Base-by-base conservation (phyloP, 352 stramenopile species). In the Pythium brachiatum region DNA sequence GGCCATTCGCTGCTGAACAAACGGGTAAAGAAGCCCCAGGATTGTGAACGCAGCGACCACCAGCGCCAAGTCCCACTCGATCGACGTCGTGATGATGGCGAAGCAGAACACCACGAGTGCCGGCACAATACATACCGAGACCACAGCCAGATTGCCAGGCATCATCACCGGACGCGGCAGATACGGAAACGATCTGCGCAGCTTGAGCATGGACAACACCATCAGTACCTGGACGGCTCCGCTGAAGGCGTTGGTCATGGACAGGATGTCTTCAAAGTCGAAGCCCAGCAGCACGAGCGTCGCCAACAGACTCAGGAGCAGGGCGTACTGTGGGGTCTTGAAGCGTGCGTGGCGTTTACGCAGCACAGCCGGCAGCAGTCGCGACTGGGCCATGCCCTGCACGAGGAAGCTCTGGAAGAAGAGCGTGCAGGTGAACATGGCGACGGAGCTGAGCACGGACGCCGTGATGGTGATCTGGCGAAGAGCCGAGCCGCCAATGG, bases 341-440 rank as follows among this genome's bases (percentile, higher is more conserved):
- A 54, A 62, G 11, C 39, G 38, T 6, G 23, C 34, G 34, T 41
- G 9, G 7, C 64, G 58, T 1, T 78, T 88, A 5, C 82, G 73
- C 47, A 97, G 88, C 11, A 85, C 61, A n/a, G 79, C 75, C 0
- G 86, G 88, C 16, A 95, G 55, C 38, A 91, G 75, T 21, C 83
- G 78, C 15, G 73, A 66, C 57, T 96, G 75, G 6, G 86, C 72
- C 64, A 81, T 70, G 29, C 62, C 61, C 3, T 48, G 64, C 4
- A 97, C 46, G 63, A 93, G 83, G 56, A 83, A 95, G 23, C 87
- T 74, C 70, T 97, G 88, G 13, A 73, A 74, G 11, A 78, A 90
- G 66, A 98, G 88, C 69, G 95, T 87, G 18, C 81, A 81, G 66
- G 88, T 72, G 68, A 95, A 97, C 46, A 96, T 59, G 36, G 91